These are phyloP conservation scores for Crucibulum laeve DNA, from an alignment of 768 basidiomycete species.

Conservation along the genomic window DNA sequence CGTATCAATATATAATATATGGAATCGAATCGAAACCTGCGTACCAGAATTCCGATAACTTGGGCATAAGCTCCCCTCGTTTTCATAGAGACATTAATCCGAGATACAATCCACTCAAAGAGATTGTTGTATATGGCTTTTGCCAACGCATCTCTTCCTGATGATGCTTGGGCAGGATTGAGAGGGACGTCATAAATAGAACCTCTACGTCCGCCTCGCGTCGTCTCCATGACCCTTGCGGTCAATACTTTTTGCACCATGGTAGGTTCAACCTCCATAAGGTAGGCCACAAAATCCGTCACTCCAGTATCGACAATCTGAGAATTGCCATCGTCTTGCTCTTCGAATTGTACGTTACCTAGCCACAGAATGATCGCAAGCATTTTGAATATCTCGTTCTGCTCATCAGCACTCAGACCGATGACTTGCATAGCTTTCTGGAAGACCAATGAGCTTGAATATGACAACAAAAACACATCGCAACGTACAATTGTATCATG, in stretches of 20 bases:
- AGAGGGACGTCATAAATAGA: conserved; percentile 97
- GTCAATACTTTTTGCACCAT: conserved; percentile 87
- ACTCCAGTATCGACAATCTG: conserved; percentile 75
- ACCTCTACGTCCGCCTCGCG: conserved; percentile 86
- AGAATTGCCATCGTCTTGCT: conserved; percentile 89
- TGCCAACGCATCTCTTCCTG: conserved; percentile 87
- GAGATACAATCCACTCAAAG: conserved; percentile 98
- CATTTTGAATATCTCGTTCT: conserved; percentile 90
- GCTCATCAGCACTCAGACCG: conserved; percentile 81
- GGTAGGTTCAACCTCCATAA: conserved; percentile 82
- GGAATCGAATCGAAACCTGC: conserved; percentile 14
- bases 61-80: conserved; percentile 68
- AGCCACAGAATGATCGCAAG: conserved; percentile 92
- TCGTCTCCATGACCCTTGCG: conserved; percentile 84
- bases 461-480: neutral
- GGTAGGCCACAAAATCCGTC: conserved; percentile 92
- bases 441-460: conserved; percentile 4
- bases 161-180: conserved; percentile 85
- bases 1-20: conserved; percentile 1
- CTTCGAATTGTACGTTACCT: conserved; percentile 89
- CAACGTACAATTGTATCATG: conserved; percentile 76
- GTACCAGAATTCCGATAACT: conserved; percentile 87
- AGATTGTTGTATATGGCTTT: conserved; percentile 98
- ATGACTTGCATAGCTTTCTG: conserved; percentile 94
- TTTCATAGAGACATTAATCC: conserved; percentile 96